Evolutionary conservation across 2,329 filamentous ascomycete genomes (phyloP).

Genomic region (Magnaporthales sp.): DNA sequence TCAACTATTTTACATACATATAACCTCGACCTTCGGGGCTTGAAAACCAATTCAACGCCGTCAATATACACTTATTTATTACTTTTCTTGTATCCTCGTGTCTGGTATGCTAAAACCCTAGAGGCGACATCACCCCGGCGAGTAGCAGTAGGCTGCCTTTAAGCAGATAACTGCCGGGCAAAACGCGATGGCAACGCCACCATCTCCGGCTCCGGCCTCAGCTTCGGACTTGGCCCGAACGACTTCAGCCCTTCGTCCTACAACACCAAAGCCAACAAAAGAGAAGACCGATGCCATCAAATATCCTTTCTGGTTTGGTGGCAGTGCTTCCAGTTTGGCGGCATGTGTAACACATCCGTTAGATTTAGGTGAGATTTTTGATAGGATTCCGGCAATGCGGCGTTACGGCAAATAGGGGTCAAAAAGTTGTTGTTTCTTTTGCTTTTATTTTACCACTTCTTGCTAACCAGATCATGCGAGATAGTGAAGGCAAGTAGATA

Average conservation of each 20-base stretch:
- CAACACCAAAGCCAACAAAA: slow-evolving; percentile 7
- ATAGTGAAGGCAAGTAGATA: background rate
- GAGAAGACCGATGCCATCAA: slow-evolving; percentile 32
- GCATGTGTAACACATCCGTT: slow-evolving; percentile 88
- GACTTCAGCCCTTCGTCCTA: slow-evolving; percentile 11
- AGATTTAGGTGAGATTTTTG: slow-evolving; percentile 63
- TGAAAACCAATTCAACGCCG: background rate
- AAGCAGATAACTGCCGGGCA: background rate
- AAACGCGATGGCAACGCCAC: slow-evolving; percentile 10
- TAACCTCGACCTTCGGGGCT: background rate
- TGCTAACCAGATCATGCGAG: background rate
- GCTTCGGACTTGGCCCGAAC: slow-evolving; percentile 13
- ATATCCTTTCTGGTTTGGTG: slow-evolving; percentile 94
- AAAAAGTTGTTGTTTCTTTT: background rate
- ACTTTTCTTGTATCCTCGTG: background rate
- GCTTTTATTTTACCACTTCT: background rate
- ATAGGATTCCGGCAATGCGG: background rate
- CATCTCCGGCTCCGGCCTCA: slow-evolving; percentile 9
- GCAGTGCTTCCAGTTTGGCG: slow-evolving; percentile 85
- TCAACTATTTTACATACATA: background rate
- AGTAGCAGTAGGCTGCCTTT: background rate
- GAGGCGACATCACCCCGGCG: background rate
- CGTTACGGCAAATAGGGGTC: background rate
- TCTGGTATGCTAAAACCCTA: background rate
- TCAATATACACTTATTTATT: background rate